Conservation (phyloP, 441 rosid genomes). For the Pelargonium cotyledonis region DNA sequence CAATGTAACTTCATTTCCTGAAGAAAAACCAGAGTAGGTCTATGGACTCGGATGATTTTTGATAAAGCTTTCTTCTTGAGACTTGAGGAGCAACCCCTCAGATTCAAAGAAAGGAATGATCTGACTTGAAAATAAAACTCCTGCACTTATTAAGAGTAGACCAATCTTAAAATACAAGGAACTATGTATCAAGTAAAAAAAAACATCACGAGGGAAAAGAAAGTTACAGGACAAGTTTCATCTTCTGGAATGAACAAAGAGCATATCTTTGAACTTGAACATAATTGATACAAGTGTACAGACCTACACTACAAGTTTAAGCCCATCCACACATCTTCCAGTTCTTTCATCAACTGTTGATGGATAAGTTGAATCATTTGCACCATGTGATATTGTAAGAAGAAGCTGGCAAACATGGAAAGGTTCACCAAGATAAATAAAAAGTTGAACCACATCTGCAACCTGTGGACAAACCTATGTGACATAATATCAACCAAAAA, state of each 20-base stretch:
- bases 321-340: conserved; percentile 72
- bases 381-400: conserved; percentile 78
- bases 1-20: no score
- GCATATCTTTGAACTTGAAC: not conserved
- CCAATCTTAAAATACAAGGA: not conserved
- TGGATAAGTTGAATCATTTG: conserved; percentile 84
- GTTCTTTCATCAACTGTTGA: conserved; percentile 82
- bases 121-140: no score
- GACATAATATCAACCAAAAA: conserved; percentile 11
- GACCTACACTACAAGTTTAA: conserved; percentile 85
- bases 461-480: conserved; percentile 81
- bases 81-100: no score
- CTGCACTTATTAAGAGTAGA: no score
- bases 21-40: no score
- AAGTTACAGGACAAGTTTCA: not conserved
- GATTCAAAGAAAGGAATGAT: no score
- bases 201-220: not conserved
- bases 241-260: no score
- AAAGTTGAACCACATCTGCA: conserved; percentile 74
- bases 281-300: conserved; percentile 20
- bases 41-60: no score
- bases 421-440: conserved; percentile 87
- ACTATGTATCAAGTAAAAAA: not conserved
- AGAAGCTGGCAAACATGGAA: conserved; percentile 97
- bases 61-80: no score